Evolutionary conservation across 2,329 filamentous ascomycete species (phyloP).

Genomic region (Cercospora citrullina): DNA sequence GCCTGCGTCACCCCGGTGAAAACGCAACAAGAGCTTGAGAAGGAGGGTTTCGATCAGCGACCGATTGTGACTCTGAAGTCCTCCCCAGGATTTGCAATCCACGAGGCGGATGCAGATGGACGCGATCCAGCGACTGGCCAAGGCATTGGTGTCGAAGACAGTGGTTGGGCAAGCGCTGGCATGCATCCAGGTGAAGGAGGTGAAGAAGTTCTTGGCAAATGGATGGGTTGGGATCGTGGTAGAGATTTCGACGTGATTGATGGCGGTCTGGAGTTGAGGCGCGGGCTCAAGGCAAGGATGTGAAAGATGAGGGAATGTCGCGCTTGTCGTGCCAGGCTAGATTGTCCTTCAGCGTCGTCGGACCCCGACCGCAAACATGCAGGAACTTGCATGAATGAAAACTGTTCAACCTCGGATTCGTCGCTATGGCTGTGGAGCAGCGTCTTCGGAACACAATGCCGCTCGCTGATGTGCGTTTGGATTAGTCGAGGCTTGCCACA

Average conservation of each 20-base stretch:
- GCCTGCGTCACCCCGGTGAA: conserved; percentile 91
- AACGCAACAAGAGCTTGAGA: conserved; percentile 69
- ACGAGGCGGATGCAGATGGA: conserved; percentile 48
- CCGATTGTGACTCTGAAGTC: conserved; percentile 67
- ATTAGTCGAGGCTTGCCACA: neutral
- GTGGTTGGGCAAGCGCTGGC: conserved; percentile 63
- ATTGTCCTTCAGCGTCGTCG: neutral
- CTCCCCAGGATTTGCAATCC: conserved; percentile 68
- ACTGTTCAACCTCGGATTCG: neutral
- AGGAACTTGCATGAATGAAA: neutral
- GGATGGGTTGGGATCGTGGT: conserved; percentile 77
- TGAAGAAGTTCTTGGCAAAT: conserved; percentile 64
- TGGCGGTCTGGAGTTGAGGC: conserved; percentile 57
- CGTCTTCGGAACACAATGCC: neutral
- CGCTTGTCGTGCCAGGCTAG: neutral
- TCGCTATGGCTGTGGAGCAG: neutral
- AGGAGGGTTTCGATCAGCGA: conserved; percentile 65
- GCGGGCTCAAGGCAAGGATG: conserved; percentile 18
- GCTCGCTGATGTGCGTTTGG: neutral
- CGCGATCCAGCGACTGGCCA: conserved; percentile 55
- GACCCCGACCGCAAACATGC: neutral
- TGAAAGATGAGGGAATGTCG: neutral
- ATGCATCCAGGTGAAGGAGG: conserved; percentile 71
- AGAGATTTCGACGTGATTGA: conserved; percentile 66
- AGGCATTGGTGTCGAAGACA: conserved; percentile 64